These are phyloP conservation scores for Chalciporus piperatoides DNA, from an alignment of 1,284 basidiomycete genomes.

Conservation along the genomic window DNA sequence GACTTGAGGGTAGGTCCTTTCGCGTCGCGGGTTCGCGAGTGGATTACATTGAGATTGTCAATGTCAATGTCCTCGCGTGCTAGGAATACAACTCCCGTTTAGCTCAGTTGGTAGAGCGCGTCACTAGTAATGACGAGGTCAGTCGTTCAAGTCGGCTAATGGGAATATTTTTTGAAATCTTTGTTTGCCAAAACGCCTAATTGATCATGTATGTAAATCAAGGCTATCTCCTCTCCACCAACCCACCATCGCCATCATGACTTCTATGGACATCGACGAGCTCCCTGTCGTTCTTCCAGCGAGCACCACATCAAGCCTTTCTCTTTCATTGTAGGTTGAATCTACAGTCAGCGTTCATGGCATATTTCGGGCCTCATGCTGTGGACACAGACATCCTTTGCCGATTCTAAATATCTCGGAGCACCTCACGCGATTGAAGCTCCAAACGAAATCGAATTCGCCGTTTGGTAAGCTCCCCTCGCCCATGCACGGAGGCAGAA, in stretches of 20 bases:
- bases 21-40: slow-evolving; percentile 33
- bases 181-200: neutral
- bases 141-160: slow-evolving; percentile 51
- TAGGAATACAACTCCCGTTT: slow-evolving; percentile 41
- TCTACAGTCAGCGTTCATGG: slow-evolving; percentile 1
- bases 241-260: slow-evolving; percentile 41
- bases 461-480: slow-evolving; percentile 57
- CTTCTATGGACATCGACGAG: slow-evolving; percentile 75
- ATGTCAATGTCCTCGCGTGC: too few species aligned
- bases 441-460: slow-evolving; percentile 60
- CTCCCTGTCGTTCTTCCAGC: slow-evolving; percentile 67
- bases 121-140: slow-evolving; percentile 57
- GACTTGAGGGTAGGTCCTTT: slow-evolving; percentile 45
- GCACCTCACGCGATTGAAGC: slow-evolving; percentile 80
- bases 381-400: slow-evolving; percentile 75
- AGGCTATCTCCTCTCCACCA: neutral
- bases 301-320: slow-evolving; percentile 63
- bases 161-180: slow-evolving; percentile 35
- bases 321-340: slow-evolving; percentile 60
- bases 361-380: slow-evolving; percentile 16
- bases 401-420: slow-evolving; percentile 97
- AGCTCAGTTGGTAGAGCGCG: slow-evolving; percentile 61
- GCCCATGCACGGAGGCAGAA: slow-evolving; percentile 2
- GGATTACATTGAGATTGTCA: accelerated
- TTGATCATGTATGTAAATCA: neutral